These are phyloP conservation scores for Naematelia encephala DNA, from an alignment of 768 basidiomycete species.

Conservation along the genomic window DNA sequence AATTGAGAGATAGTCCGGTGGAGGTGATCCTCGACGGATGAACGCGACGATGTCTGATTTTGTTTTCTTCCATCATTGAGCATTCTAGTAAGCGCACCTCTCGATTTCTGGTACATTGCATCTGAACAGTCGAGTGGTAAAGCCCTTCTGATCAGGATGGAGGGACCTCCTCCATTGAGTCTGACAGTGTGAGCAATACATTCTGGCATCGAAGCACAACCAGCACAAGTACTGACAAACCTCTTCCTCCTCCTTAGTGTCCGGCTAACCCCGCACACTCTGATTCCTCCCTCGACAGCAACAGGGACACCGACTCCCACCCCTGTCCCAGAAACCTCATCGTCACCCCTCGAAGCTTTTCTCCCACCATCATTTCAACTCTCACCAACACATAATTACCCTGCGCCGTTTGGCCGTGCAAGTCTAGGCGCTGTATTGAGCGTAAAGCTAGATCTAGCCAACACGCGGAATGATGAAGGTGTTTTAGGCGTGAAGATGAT, in stretches of 20 bases:
- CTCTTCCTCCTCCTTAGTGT: slow-evolving; percentile 14
- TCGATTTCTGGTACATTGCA: background rate
- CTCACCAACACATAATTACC: slow-evolving; percentile 74
- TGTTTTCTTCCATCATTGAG: background rate
- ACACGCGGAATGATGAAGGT: slow-evolving; percentile 59
- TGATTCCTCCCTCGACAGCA: slow-evolving; percentile 10
- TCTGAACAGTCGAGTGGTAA: no score
- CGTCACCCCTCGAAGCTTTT: slow-evolving; percentile 25
- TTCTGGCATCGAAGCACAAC: no score
- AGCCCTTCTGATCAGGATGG: slow-evolving; percentile 11
- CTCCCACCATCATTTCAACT: slow-evolving; percentile 77
- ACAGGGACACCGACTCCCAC: slow-evolving; percentile 4
- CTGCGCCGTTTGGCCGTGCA: slow-evolving; percentile 78
- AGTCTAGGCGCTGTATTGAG: slow-evolving; percentile 87
- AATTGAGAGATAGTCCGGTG: background rate
- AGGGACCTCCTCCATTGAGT: slow-evolving; percentile 7
- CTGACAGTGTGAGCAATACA: slow-evolving; percentile 15
- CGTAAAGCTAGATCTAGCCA: slow-evolving; percentile 75
- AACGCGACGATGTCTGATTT: no score
- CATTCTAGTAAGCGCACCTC: background rate
- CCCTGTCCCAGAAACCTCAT: background rate
- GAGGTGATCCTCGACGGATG: background rate
- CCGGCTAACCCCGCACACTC: slow-evolving; percentile 19
- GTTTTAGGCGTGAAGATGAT: slow-evolving; percentile 65
- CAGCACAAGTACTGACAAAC: no score